Base-by-base conservation (phyloP, 176 grass and related monocot species). In the Rhynchospora breviuscula region DNA sequence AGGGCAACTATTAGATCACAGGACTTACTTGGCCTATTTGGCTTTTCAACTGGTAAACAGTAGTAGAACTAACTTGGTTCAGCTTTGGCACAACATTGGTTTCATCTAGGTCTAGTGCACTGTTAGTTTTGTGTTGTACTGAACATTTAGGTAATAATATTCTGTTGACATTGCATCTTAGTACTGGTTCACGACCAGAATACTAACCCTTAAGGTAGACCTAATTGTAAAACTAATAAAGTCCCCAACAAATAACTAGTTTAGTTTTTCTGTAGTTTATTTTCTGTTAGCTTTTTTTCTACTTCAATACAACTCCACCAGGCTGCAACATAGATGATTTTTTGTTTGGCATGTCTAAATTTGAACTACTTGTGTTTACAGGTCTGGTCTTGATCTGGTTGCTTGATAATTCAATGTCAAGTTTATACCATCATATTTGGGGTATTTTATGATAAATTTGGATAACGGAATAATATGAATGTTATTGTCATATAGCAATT, bases 171-270 rank as follows among this genome's bases (percentile, higher is more conserved):
- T 74, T 51, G 70, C 70, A 74, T 49, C 67, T 71, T 71, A 31
- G 26, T 67, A 74, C n/a, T 13, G 19, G 8, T 10, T 47, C 17
- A 21, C 44, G 2, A n/a, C 7, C 68, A 19, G 19, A 47, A 5
- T 74, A 23, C 46, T 51, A 51, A 19, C 1, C 49, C 22, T 13
- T 22, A 73, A 73, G n/a, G n/a, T 74, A 22, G 8, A 25, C 46
- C 45, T 74, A 74, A 74, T 74, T 51, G 25, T 74, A 74, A 74
- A 74, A n/a, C 70, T 23, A 74, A 10, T 25, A 45, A 15, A 51
- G 70, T 51, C 44, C 26, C 70, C 70, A 74, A 49, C 0, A 6
- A 74, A 51, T 73, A 13, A 73, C 47, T 18, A 40, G 8, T 40
- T 43, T 69, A 18, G 33, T 69, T 33, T 9, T 44, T 13, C 66